phyloP scores from a whole-genome alignment of 2,329 filamentous ascomycete genomes.

The Colletotrichum sp. region DNA sequence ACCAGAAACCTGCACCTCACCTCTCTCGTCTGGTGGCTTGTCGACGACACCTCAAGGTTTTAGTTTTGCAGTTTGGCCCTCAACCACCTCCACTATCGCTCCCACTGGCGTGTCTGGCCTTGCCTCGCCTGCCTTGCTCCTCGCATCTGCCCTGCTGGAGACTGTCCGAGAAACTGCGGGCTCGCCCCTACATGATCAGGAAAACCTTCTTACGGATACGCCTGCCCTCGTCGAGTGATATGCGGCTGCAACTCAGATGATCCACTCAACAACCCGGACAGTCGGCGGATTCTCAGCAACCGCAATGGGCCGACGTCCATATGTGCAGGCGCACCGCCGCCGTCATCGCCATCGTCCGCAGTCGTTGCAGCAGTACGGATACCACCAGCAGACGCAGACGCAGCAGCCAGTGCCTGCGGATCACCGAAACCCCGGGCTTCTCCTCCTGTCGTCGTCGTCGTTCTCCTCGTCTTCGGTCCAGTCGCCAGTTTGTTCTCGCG shows the following conservation, averaged over 20 bases:
- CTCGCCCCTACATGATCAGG: background rate
- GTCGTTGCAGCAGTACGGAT: background rate
- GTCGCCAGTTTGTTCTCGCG: slow-evolving; percentile 1
- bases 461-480: background rate
- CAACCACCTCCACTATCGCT: slow-evolving; percentile 11
- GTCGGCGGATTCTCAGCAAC: background rate
- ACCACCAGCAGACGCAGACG: background rate
- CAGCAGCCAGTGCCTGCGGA: background rate
- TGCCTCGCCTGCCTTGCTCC: background rate
- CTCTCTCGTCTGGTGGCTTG: background rate
- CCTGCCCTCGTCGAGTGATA: background rate
- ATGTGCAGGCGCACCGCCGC: slow-evolving; percentile 10
- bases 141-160: background rate
- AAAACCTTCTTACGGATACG: background rate
- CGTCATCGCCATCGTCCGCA: background rate
- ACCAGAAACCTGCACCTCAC: background rate
- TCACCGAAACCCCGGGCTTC: background rate
- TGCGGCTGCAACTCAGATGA: slow-evolving; percentile 15
- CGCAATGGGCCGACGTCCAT: slow-evolving; percentile 10
- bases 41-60: background rate
- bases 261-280: slow-evolving; percentile 9
- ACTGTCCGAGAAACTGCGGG: background rate
- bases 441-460: background rate
- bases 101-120: background rate
- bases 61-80: background rate